Evolutionary conservation across 345 rosid species (phyloP).

Genomic region (Pugionium dolabratum): DNA sequence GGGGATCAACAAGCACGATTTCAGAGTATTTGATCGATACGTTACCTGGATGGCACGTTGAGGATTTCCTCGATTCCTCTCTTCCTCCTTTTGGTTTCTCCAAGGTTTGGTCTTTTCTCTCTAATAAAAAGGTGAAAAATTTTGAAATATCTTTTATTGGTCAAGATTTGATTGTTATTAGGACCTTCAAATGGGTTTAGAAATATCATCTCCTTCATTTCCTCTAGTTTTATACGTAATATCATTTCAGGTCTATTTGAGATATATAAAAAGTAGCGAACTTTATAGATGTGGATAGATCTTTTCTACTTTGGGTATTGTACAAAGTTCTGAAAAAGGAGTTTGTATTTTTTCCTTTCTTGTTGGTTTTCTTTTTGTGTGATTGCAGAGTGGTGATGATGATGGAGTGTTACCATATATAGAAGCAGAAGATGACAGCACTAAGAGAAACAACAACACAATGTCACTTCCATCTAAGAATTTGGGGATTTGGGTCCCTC

Average conservation of each 20-base stretch:
- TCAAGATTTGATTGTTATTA: conserved; percentile 13
- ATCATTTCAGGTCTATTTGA: conserved; percentile 25
- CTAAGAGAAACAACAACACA: conserved; percentile 28
- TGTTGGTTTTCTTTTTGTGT: conserved; percentile 1
- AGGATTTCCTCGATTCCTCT: conserved; percentile 72
- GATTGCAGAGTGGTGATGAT: conserved; percentile 56
- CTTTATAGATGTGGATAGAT: conserved; percentile 27
- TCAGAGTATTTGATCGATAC: conserved; percentile 88
- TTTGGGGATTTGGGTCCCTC: conserved; percentile 73
- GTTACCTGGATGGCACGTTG: conserved; percentile 92
- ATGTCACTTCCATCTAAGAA: conserved; percentile 53
- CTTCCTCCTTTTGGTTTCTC: conserved; percentile 63
- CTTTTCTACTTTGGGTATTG: conserved; percentile 25
- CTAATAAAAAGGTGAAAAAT: conserved; percentile 16
- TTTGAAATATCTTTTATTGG: not conserved
- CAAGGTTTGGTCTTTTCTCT: conserved; percentile 56
- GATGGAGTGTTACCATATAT: conserved; percentile 47
- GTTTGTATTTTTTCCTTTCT: not conserved
- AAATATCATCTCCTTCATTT: not conserved
- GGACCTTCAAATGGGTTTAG: not conserved
- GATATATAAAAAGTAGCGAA: conserved; percentile 1
- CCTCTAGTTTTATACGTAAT: not conserved
- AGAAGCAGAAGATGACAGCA: conserved; percentile 46
- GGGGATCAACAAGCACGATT: conserved; percentile 59
- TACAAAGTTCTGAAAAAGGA: not conserved